phyloP scores from a whole-genome alignment of 2,329 filamentous ascomycete species.

The Cladophialophora carrionii region DNA sequence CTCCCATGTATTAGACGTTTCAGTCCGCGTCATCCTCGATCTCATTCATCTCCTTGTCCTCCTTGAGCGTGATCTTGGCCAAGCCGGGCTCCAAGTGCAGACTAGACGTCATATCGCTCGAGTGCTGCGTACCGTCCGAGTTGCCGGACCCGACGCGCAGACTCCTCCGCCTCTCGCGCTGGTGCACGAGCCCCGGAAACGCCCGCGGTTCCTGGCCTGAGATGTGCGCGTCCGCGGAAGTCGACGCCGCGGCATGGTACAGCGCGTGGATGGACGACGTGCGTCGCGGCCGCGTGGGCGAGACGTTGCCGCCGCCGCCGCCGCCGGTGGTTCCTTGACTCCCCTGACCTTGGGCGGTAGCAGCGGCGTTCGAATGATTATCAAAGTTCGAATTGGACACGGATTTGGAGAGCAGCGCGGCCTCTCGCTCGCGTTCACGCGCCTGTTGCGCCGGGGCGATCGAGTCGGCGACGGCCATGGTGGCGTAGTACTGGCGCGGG shows the following conservation, averaged over 20 bases:
- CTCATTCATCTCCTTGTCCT: constrained; percentile 32
- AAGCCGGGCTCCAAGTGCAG: constrained; percentile 36
- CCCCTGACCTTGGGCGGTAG: background rate
- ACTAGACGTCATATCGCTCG: constrained; percentile 34
- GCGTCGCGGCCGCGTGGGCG: constrained; percentile 31
- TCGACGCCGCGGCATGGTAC: constrained; percentile 14
- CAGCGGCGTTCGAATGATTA: background rate
- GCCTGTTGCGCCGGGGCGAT: constrained; percentile 34
- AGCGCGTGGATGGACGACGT: constrained; percentile 25
- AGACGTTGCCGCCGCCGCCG: constrained; percentile 21
- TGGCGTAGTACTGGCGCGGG: constrained; percentile 37
- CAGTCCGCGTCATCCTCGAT: constrained; percentile 24
- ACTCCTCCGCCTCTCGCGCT: constrained; percentile 42
- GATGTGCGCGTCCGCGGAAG: constrained; percentile 32
- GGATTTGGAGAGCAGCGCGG: constrained; percentile 24
- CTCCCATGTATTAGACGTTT: background rate
- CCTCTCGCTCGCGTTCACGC: constrained; percentile 19
- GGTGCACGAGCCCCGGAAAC: constrained; percentile 51
- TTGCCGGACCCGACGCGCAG: constrained; percentile 34
- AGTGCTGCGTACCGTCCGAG: constrained; percentile 31
- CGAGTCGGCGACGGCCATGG: constrained; percentile 35
- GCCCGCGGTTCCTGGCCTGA: constrained; percentile 45
- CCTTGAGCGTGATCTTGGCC: constrained; percentile 35
- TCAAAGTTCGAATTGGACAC: background rate
- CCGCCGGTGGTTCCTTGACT: background rate